Evolutionary conservation across 352 stramenopile species (phyloP), one percentile per base, ranked within the genome.

Genomic region (Pythium vanterpoolii): DNA sequence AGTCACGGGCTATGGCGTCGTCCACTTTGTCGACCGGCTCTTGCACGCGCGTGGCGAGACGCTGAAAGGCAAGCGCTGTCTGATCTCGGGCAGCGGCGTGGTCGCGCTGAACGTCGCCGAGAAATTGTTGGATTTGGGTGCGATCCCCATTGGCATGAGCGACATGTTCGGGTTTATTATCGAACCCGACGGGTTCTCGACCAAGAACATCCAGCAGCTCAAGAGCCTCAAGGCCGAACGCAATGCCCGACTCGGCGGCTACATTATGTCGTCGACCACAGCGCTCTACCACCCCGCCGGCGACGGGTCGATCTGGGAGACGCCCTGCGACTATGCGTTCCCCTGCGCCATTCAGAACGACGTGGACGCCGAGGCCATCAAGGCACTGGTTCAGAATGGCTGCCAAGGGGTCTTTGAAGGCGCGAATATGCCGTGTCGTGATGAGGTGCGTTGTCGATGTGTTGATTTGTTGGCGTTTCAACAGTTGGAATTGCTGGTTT

Each of bases 101-200:
- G 90, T 98, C 34, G 95, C 95, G 27, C 74, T 97, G 43, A 97
- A 87, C 69, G 87, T 98, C 21, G 95, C 93, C 11, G 73, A 96
- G 55, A 99, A 99, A 72, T 75, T 99, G 45, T 60, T 99, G 31
- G 87, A 98, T 44, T 77, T 98, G 16, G 97, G 97, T 27, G 97
- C 96, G 21, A 96, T 99, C 43, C 94, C 95, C 10, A 87, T 99
- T 27, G 97, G 93, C 28, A 89, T 99, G 64, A 98, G 87, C 49
- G 97, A 99, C 77, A 87, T 89, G 66, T 98, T 86, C 65, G 96
- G 97, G 27, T 91, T 97, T 70, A 88, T 99, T 18, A 90, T 98
- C 70, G 96, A 99, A 71, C 92, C 95, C 0, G 90, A 98, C 42
- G 85, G 85, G 1, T 90, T 95, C 52, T 83, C 68, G 27, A 66